These are phyloP conservation scores for Leucosporidium yakuticum DNA, from an alignment of 768 basidiomycete species.

Conservation along the genomic window DNA sequence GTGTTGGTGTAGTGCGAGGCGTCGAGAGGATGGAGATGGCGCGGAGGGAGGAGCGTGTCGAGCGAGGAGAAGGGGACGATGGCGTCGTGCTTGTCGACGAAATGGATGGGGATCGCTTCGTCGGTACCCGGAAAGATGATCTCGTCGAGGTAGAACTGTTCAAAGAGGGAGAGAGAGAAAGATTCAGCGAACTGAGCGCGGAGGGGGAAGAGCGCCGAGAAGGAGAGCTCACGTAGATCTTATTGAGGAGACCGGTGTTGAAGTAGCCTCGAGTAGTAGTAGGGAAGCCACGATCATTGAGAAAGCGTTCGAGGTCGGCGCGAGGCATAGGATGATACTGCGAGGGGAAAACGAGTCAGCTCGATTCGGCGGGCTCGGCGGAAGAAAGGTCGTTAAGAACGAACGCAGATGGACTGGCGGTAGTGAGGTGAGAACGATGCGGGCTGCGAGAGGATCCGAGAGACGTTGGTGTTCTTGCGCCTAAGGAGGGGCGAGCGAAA, in stretches of 20 bases:
- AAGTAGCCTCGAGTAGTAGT: constrained; percentile 46
- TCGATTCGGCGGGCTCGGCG: not conserved
- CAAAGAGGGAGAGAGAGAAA: constrained; percentile 3
- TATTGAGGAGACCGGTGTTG: constrained; percentile 56
- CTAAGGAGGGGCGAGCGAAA: constrained; percentile 48
- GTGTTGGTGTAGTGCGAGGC: constrained; percentile 9
- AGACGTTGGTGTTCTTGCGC: constrained; percentile 55
- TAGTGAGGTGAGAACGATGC: constrained; percentile 67
- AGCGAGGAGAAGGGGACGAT: constrained; percentile 46
- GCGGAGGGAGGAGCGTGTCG: not conserved
- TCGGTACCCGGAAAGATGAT: constrained; percentile 39
- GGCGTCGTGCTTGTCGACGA: constrained; percentile 52
- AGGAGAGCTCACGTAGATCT: constrained; percentile 53
- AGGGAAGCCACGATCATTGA: constrained; percentile 57
- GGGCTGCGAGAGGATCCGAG: constrained; percentile 50
- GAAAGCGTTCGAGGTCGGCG: constrained; percentile 57
- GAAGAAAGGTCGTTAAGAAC: not conserved
- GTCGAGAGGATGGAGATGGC: not conserved
- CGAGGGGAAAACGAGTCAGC: not conserved
- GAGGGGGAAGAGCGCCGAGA: not conserved
- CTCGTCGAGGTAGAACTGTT: constrained; percentile 30
- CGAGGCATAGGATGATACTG: constrained; percentile 54
- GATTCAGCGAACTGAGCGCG: not conserved
- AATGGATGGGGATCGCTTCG: constrained; percentile 58
- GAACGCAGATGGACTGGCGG: constrained; percentile 58